A percentile compares a stretch with the other conserved stretches of the same genome.
These are phyloP conservation scores for Amphibolis antarctica DNA, from an alignment of 106 monocot species.

Conservation along the genomic window DNA sequence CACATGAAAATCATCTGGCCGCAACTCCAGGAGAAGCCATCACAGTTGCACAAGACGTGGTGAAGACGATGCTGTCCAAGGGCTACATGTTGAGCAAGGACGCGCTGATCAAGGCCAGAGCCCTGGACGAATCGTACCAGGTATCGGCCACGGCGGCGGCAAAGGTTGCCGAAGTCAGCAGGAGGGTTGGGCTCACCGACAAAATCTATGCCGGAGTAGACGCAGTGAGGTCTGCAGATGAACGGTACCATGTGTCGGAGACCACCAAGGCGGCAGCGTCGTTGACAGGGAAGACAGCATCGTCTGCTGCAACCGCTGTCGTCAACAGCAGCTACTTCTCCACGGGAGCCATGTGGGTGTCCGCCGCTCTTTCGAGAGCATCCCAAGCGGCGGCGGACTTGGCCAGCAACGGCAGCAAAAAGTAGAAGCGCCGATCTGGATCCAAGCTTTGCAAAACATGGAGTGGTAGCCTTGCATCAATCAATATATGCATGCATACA, in stretches of 20 bases:
- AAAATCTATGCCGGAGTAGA: conserved; percentile 51
- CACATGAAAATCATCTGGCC: conserved; percentile 16
- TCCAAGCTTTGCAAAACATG: too few species aligned
- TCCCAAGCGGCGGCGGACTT: conserved; percentile 58
- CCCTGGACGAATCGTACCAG: conserved; percentile 51
- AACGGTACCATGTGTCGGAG: conserved; percentile 45
- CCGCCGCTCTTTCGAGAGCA: conserved; percentile 59
- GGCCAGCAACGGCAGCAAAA: conserved; percentile 13
- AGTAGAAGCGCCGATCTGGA: not conserved
- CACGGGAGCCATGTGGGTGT: conserved; percentile 64
- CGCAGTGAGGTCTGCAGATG: conserved; percentile 42
- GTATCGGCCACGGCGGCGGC: conserved; percentile 58
- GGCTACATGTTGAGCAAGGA: conserved; percentile 69
- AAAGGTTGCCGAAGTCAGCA: conserved; percentile 63
- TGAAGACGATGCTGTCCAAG: conserved; percentile 65
- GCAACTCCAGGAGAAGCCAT: conserved; percentile 54
- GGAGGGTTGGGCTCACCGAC: conserved; percentile 55
- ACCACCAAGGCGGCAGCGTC: conserved; percentile 52
- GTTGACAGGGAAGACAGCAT: conserved; percentile 45
- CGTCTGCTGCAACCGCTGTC: conserved; percentile 33
- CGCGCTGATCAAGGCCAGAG: conserved; percentile 60
- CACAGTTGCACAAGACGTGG: conserved; percentile 64
- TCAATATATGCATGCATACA: too few species aligned
- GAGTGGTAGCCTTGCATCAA: not conserved
- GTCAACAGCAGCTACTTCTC: conserved; percentile 89